Conservation (phyloP, 495 filamentous ascomycete species). For the Pyrenula aspistea region DNA sequence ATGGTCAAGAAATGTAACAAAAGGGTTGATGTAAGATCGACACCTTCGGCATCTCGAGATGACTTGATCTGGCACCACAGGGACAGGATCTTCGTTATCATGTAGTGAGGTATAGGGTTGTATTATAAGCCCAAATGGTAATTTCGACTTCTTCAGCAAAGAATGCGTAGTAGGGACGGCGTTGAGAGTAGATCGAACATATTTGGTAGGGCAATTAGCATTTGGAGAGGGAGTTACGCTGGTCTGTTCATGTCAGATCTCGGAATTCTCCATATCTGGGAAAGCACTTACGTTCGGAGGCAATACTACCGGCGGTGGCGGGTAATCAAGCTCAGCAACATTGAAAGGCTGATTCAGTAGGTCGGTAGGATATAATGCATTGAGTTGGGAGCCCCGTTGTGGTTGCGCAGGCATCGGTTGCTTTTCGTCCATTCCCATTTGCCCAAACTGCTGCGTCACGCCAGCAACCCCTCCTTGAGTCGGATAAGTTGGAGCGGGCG, state of each 20-base stretch:
- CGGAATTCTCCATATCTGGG: conserved; percentile 5
- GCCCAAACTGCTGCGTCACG: conserved; percentile 72
- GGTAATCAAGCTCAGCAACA: conserved; percentile 80
- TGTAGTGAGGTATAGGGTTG: conserved; percentile 91
- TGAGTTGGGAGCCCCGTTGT: conserved; percentile 49
- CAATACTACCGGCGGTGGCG: conserved; percentile 81
- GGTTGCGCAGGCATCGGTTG: conserved; percentile 36
- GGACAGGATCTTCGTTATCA: conserved; percentile 80
- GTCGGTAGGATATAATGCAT: conserved; percentile 86
- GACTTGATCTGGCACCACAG: conserved; percentile 90
- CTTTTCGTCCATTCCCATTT: conserved; percentile 63
- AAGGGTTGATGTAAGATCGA: conserved; percentile 95
- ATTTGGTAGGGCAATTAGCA: conserved; percentile 88
- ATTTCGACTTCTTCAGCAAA: conserved; percentile 87
- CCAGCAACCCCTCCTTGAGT: conserved; percentile 49
- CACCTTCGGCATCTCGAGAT: conserved; percentile 93
- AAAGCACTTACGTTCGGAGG: conserved; percentile 70
- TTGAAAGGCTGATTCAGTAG: conserved; percentile 87
- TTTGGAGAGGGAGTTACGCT: conserved; percentile 86
- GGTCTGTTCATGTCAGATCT: conserved; percentile 41
- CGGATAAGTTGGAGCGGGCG: conserved; percentile 54
- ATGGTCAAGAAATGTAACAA: conserved; percentile 90
- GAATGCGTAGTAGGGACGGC: conserved; percentile 83
- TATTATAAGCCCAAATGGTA: conserved; percentile 91
- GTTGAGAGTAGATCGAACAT: conserved; percentile 89